These are phyloP conservation scores for Rosa rugosa DNA, from an alignment of 306 rosid genomes.

Conservation along the genomic window DNA sequence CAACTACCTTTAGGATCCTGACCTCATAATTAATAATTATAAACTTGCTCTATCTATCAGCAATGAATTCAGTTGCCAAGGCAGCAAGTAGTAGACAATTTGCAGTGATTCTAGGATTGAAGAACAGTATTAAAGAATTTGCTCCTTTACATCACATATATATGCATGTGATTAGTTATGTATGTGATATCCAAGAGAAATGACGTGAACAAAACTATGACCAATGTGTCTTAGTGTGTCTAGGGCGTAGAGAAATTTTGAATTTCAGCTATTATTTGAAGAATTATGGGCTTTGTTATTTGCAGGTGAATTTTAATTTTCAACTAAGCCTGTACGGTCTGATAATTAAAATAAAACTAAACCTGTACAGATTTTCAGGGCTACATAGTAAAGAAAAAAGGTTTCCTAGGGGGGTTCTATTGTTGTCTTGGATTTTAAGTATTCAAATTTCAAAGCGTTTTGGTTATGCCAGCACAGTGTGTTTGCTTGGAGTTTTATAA, in stretches of 20 bases:
- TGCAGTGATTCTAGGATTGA: conserved; percentile 17
- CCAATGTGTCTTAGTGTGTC: background rate
- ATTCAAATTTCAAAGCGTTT: background rate
- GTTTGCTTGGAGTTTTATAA: background rate
- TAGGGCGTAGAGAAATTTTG: background rate
- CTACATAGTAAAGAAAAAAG: background rate
- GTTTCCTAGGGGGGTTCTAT: background rate
- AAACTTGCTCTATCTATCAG: conserved; percentile 19
- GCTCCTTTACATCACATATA: background rate
- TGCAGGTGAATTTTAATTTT: background rate
- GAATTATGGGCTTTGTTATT: background rate
- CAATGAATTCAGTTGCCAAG: conserved; percentile 17
- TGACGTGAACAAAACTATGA: background rate
- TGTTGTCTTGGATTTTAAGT: background rate
- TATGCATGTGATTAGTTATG: background rate
- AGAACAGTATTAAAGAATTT: conserved; percentile 3
- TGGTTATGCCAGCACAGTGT: background rate
- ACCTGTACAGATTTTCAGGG: background rate
- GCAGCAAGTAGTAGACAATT: conserved; percentile 21
- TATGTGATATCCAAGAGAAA: background rate
- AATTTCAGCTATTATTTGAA: background rate
- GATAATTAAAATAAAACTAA: background rate
- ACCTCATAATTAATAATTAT: conserved; percentile 11
- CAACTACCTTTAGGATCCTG: conserved; percentile 17
- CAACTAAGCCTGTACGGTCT: background rate